These are phyloP conservation scores for Crocinoboletus sp. DNA, from an alignment of 1,284 basidiomycete species.

Conservation along the genomic window DNA sequence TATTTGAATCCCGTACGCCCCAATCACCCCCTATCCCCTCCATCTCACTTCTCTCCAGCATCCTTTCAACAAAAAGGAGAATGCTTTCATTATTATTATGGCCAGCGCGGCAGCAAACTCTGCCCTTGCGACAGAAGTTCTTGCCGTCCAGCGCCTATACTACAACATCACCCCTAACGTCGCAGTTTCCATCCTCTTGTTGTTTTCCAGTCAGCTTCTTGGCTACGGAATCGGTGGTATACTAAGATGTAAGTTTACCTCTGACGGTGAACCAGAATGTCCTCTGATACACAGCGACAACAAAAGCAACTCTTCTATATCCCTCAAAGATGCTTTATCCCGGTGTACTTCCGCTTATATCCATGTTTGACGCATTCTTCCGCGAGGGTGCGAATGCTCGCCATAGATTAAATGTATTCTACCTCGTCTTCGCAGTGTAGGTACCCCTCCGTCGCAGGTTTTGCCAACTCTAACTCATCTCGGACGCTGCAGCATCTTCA, in stretches of 20 bases:
- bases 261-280: constrained; percentile 1
- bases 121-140: constrained; percentile 61
- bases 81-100: constrained; percentile 65
- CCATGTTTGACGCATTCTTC: constrained; percentile 55
- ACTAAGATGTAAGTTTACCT: constrained; percentile 38
- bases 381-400: constrained; percentile 42
- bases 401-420: constrained; percentile 46
- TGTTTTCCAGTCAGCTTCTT: constrained; percentile 59
- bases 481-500: constrained; percentile 35
- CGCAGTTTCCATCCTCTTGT: constrained; percentile 51
- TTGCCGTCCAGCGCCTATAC: constrained; percentile 55
- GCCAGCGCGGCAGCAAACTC: constrained; percentile 59
- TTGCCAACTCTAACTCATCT: not conserved
- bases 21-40: constrained; percentile 11
- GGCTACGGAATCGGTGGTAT: constrained; percentile 60
- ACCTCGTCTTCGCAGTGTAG: constrained; percentile 42
- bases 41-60: constrained; percentile 27
- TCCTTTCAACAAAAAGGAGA: constrained; percentile 46
- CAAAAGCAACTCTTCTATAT: constrained; percentile 47
- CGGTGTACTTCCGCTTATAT: constrained; percentile 47
- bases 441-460: not conserved
- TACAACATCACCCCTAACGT: constrained; percentile 55
- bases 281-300: constrained; percentile 16
- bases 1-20: constrained; percentile 52
- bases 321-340: constrained; percentile 66